Evolutionary conservation across 208 protist genomes (phyloP), one percentile per base, ranked within the genome.

Genomic region (Crithidia expoeki): DNA sequence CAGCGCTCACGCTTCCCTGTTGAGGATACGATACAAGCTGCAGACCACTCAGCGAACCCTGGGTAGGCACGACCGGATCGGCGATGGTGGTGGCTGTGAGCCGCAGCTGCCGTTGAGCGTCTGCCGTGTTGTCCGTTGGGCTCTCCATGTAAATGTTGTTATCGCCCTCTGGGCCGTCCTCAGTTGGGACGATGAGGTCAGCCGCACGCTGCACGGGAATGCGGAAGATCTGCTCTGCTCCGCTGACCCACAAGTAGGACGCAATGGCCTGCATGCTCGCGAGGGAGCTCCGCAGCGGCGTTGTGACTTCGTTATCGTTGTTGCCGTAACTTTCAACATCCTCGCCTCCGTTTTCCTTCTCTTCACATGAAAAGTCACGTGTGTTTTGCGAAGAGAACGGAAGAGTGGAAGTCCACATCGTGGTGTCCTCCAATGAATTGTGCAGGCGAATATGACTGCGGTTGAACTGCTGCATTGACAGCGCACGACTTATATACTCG

Each of bases 171-270:
- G 40, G 5, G 36, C 12, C 36, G 36, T 12, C 11, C 23, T 52
- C 30, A 4, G n/a, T n/a, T 36, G 28, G 11, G 12, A 23, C 12
- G 30, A 17, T 38, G 25, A 17, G 21, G 17, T 38, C 23, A 2
- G 19, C 19, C 12, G 34, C 23, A n/a, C 46, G 62, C 42, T 38
- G 38, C n/a, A 76, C 57, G 2, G 71, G 71, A 50, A 76, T 50
- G 30, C 71, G 71, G 19, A 67, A 71, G 23, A 76, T 49, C 2
- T 71, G 52, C 3, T 69, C 56, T 0, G 57, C 56, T 0, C 63
- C 71, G 40, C 71, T 57, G 17, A 76, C 56, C 64, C 64, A 71
- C 36, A 76, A 44, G 52, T 76, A 70, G 3, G 71, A 47, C 25
- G 71, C 71, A 14, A 59, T 50, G 4, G 61, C 63, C 12, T 65